Evolutionary conservation across 1,284 basidiomycete species (phyloP).

Genomic region (Naganishia albida): DNA sequence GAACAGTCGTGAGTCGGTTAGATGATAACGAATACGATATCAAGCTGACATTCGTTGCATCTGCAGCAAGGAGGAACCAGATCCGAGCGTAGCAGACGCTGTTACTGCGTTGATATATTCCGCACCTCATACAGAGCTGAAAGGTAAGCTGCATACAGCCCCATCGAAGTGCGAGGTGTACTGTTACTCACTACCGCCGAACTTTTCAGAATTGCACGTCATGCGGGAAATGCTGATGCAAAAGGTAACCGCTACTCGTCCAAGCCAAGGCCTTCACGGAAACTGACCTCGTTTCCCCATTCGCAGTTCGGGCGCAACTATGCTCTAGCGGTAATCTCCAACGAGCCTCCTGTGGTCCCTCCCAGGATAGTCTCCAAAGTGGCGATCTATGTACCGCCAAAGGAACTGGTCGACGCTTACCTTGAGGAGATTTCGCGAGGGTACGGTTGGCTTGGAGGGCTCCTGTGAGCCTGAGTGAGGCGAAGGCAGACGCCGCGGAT

Average conservation of each 20-base stretch:
- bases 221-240: conserved; percentile 92
- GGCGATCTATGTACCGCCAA: conserved; percentile 66
- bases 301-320: conserved; percentile 51
- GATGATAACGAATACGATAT: not conserved
- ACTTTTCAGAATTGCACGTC: conserved; percentile 74
- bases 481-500: conserved; percentile 32
- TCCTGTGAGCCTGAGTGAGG: conserved; percentile 38
- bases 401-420: conserved; percentile 81
- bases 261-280: not conserved
- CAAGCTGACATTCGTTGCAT: not conserved
- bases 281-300: not conserved
- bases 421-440: conserved; percentile 82
- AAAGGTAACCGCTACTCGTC: conserved; percentile 54
- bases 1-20: conserved; percentile 64
- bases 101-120: conserved; percentile 80
- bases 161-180: not conserved
- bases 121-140: conserved; percentile 83
- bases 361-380: conserved; percentile 65
- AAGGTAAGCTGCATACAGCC: conserved; percentile 60
- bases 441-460: conserved; percentile 73
- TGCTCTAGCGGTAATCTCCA: conserved; percentile 52
- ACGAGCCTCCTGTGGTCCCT: conserved; percentile 58
- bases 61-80: conserved; percentile 72
- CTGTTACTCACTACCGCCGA: not conserved
- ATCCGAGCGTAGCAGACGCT: conserved; percentile 73